Base-by-base conservation (phyloP, 176 grass and related monocot genomes). In the Microstegium vimineum region DNA sequence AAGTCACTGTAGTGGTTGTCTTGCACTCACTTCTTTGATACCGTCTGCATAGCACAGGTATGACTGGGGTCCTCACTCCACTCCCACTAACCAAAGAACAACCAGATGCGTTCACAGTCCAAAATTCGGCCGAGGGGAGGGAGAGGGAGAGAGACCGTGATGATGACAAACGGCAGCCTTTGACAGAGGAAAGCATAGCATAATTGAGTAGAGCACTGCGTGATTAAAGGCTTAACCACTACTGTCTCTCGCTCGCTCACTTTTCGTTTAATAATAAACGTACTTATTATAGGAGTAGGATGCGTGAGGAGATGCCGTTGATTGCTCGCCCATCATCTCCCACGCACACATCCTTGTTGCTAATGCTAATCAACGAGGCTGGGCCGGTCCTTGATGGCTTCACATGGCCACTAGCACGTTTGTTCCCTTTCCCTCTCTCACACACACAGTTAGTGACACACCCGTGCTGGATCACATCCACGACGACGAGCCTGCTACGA, bases 291-390 rank as follows among this genome's bases (percentile, higher is more conserved):
- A 68, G 8, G 1, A 40, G 20, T 8, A 17, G 52, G 33, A 10
- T 25, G 67, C 52, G 33, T 41, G 10, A 8, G 3, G 35, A 47
- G 76, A 62, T 72, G 80, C 81, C 81, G 71, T 66, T 83, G 71
- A 83, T 65, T 74, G 70, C 70, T 75, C 81, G 41, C 14, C 60
- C 57, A 68, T 20, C 69, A 84, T 89, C 69, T 73, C 65, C 23
- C 43, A n/a, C n/a, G n/a, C n/a, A n/a, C 46, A 79, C 30, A 72
- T 78, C 70, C 74, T 10, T 7, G 1, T 0, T 20, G 16, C 15
- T 47, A 9, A 13, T 16, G n/a, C n/a, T 46, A 46, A 15, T 46
- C 43, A 46, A 46, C 43, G 43, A 46, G 14, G 2, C 11, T 0
- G 3, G 41, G 42, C 42, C n/a, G 43, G 43, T 17, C 15, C 45